phyloP scores from a whole-genome alignment of 177 flowering plant species.

The Telopea speciosissima region DNA sequence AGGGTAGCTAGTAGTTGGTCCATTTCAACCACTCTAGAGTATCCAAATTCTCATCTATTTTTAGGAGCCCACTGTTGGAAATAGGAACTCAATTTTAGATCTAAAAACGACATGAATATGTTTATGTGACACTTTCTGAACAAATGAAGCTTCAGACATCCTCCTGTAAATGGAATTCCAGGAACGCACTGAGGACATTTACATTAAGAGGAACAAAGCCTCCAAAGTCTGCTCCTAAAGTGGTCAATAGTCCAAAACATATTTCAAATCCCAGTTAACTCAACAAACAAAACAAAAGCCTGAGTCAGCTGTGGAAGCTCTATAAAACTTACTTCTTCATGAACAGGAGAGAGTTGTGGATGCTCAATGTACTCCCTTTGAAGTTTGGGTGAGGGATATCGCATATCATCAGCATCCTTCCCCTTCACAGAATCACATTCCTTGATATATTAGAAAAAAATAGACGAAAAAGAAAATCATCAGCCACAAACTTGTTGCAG shows the following conservation, averaged over 20 bases:
- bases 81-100: not conserved
- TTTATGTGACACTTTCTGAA: not conserved
- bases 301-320: not conserved
- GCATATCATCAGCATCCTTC: conserved; percentile 16
- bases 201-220: not conserved
- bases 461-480: not conserved
- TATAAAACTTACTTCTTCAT: conserved; percentile 34
- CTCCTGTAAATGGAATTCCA: not conserved
- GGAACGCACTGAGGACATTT: too few species aligned
- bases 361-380: conserved; percentile 18
- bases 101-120: not conserved
- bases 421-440: conserved; percentile 17
- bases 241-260: not conserved
- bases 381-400: conserved; percentile 9
- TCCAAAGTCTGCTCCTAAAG: not conserved
- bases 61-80: not conserved
- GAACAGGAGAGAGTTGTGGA: conserved; percentile 36
- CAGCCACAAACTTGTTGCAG: not conserved
- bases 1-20: not conserved
- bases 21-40: not conserved
- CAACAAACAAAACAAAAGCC: not conserved
- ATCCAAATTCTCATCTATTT: not conserved
- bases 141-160: not conserved
- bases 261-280: not conserved
- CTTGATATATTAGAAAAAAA: conserved; percentile 14